A percentile compares a stretch with the other conserved stretches of the same genome.
Conservation (phyloP, 1,139 yeast species). For the Candida sanyaensis region DNA sequence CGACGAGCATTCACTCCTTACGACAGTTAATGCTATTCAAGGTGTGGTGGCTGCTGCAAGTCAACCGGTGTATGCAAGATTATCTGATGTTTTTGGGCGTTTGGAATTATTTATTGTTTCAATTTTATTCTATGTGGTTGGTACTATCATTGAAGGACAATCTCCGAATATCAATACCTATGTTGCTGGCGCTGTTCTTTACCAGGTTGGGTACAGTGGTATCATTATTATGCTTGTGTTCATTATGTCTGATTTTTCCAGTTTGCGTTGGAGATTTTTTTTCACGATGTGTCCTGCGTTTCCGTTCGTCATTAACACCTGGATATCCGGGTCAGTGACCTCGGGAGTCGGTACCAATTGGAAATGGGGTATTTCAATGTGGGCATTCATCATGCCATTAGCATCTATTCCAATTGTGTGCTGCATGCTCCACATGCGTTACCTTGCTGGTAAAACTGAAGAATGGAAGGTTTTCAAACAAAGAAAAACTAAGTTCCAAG, state of each 20-base stretch:
- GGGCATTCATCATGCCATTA: constrained; percentile 44
- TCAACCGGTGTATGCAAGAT: constrained; percentile 68
- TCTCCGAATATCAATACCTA: constrained; percentile 64
- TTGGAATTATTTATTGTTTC: constrained; percentile 55
- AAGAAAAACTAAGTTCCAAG: constrained; percentile 23
- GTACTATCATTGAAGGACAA: constrained; percentile 71
- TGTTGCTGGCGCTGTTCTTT: constrained; percentile 74
- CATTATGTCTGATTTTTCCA: constrained; percentile 65
- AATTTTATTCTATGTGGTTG: constrained; percentile 62
- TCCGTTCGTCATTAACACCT: constrained; percentile 74
- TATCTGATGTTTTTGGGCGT: constrained; percentile 73
- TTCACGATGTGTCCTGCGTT: constrained; percentile 64
- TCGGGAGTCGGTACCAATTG: constrained; percentile 23
- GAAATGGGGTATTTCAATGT: constrained; percentile 54
- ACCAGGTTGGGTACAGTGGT: constrained; percentile 72
- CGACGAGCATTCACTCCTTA: constrained; percentile 57
- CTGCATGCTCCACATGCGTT: constrained; percentile 36
- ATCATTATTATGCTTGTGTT: constrained; percentile 56
- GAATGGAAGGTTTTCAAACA: constrained; percentile 33
- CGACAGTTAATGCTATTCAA: constrained; percentile 65
- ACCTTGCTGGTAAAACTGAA: constrained; percentile 32
- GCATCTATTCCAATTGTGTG: constrained; percentile 33
- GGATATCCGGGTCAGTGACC: constrained; percentile 67
- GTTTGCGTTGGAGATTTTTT: constrained; percentile 69
- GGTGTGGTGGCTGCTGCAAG: constrained; percentile 72